Conservation (phyloP, 2,329 filamentous ascomycete genomes). For the Aspergillus glaucus region DNA sequence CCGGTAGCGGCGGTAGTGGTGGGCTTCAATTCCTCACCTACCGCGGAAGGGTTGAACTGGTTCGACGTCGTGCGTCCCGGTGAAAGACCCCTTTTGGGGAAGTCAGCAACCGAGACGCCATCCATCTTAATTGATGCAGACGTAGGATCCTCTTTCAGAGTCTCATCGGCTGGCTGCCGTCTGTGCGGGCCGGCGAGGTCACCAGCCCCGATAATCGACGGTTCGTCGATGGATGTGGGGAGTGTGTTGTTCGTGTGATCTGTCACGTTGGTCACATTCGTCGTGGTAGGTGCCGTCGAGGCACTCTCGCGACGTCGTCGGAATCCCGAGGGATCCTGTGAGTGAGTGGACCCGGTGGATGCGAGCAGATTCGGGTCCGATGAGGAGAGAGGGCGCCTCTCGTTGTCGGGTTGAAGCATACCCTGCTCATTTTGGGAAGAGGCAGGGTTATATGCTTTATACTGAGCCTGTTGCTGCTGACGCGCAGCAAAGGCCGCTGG, state of each 20-base stretch:
- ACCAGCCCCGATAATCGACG: not conserved
- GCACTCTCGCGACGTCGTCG: constrained; percentile 24
- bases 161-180: not conserved
- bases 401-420: not conserved
- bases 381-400: constrained; percentile 3
- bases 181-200: constrained; percentile 6
- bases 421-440: constrained; percentile 2
- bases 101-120: not conserved
- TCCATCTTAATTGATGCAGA: not conserved
- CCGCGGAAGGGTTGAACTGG: not conserved
- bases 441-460: constrained; percentile 1
- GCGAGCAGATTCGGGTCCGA: constrained; percentile 12
- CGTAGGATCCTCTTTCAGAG: not conserved
- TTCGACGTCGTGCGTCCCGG: constrained; percentile 1
- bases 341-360: constrained; percentile 7
- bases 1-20: not conserved
- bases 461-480: constrained; percentile 13
- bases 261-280: constrained; percentile 20
- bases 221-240: constrained; percentile 27
- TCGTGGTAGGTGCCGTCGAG: constrained; percentile 28
- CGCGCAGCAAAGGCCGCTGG: constrained; percentile 28
- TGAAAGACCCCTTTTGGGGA: not conserved
- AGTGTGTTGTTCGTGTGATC: constrained; percentile 28
- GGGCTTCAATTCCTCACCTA: not conserved
- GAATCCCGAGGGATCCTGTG: constrained; percentile 9